phyloP scores from a whole-genome alignment of 805 yeast species.

The Lipomyces orientalis region DNA sequence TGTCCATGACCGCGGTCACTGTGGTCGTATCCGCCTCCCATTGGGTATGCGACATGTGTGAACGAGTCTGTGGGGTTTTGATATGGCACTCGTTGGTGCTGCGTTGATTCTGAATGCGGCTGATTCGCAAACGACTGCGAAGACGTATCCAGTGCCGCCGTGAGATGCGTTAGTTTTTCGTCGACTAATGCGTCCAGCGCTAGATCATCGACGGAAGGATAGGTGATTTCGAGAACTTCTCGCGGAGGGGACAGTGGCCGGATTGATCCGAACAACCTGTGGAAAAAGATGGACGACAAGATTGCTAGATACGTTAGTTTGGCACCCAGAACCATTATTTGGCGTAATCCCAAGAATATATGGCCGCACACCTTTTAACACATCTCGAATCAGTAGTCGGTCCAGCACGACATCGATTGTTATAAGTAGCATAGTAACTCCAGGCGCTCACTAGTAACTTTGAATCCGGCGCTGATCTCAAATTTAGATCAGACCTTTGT shows the following conservation, averaged over 20 bases:
- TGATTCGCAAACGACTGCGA: slow-evolving; percentile 19
- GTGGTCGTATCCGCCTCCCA: too few relatives aligned
- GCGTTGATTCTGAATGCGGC: not conserved
- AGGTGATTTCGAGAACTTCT: slow-evolving; percentile 65
- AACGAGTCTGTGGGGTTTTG: not conserved
- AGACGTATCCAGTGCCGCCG: slow-evolving; percentile 37
- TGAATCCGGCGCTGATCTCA: not conserved
- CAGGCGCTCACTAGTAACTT: not conserved
- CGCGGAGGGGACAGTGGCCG: slow-evolving; percentile 53
- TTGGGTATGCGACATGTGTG: slow-evolving; percentile 1
- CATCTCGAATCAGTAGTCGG: slow-evolving; percentile 28
- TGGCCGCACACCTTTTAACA: slow-evolving; percentile 20
- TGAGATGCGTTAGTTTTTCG: slow-evolving; percentile 45
- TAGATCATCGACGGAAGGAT: slow-evolving; percentile 56
- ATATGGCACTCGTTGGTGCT: slow-evolving; percentile 4
- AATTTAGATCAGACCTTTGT: not conserved
- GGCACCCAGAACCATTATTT: not conserved
- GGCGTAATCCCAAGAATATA: not conserved
- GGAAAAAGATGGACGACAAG: slow-evolving; percentile 70
- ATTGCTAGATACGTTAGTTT: slow-evolving; percentile 50
- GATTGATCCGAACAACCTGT: slow-evolving; percentile 69
- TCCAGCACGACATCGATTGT: slow-evolving; percentile 32
- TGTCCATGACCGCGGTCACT: not conserved
- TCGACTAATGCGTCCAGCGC: slow-evolving; percentile 55
- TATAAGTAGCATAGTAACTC: slow-evolving; percentile 17